These are phyloP conservation scores for Santalum album DNA, from an alignment of 164 flowering plant species.

Conservation along the genomic window DNA sequence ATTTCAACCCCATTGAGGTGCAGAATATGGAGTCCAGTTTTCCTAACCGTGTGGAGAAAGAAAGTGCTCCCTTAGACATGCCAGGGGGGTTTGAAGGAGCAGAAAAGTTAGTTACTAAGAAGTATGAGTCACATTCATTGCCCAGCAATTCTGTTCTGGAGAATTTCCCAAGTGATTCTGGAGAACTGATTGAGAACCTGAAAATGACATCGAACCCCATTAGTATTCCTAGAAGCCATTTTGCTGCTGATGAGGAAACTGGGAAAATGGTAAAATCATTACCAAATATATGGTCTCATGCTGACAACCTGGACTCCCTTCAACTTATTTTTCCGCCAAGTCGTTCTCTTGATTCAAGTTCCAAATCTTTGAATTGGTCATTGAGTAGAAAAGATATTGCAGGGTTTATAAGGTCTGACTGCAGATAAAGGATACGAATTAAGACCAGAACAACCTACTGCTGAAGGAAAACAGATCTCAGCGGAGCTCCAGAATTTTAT, in stretches of 20 bases:
- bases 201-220: slow-evolving; percentile 26
- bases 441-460: slow-evolving; percentile 9
- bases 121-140: slow-evolving; percentile 15
- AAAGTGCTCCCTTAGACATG: slow-evolving; percentile 10
- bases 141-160: slow-evolving; percentile 20
- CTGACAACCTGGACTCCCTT: slow-evolving; percentile 17
- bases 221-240: slow-evolving; percentile 21
- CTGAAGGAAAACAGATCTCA: slow-evolving; percentile 11
- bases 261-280: slow-evolving; percentile 34
- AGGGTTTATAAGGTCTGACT: slow-evolving; percentile 11
- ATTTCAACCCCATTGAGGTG: slow-evolving; percentile 11
- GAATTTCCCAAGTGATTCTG: slow-evolving; percentile 14
- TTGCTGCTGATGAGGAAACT: slow-evolving; percentile 16
- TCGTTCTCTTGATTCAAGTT: slow-evolving; percentile 42
- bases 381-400: slow-evolving; percentile 17
- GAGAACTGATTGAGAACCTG: slow-evolving; percentile 18
- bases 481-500: slow-evolving; percentile 15
- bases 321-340: slow-evolving; percentile 26
- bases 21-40: slow-evolving; percentile 10
- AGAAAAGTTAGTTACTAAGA: slow-evolving; percentile 4
- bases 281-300: slow-evolving; percentile 38
- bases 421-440: slow-evolving; percentile 18
- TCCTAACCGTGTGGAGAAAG: slow-evolving; percentile 17
- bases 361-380: slow-evolving; percentile 24
- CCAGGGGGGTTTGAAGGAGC: slow-evolving; percentile 17